Evolutionary conservation across 2,329 filamentous ascomycete genomes (phyloP).

Genomic region (Talaromyces sp.): DNA sequence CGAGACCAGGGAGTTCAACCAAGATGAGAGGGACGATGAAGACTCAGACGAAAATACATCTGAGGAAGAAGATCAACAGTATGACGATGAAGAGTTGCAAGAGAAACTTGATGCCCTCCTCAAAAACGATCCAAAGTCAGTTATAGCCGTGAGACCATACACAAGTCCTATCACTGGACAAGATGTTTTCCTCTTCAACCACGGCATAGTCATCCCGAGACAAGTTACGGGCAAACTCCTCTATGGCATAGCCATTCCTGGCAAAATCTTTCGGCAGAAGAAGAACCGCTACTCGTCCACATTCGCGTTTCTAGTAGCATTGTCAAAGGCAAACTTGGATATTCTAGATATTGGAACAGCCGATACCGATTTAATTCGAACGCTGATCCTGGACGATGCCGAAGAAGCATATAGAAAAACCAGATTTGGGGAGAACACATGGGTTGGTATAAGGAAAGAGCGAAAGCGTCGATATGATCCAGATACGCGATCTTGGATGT

Average conservation of each 20-base stretch:
- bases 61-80: background rate
- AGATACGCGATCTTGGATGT: conserved; percentile 1
- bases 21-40: background rate
- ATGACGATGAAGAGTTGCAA: background rate
- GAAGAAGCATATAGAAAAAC: background rate
- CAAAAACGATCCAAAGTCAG: background rate
- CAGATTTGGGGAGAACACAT: background rate
- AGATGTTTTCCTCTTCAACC: conserved; percentile 1
- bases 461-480: conserved; percentile 6
- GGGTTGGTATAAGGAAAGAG: background rate
- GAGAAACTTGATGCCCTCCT: background rate
- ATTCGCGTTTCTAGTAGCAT: background rate
- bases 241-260: background rate
- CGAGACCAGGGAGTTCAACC: background rate
- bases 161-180: background rate
- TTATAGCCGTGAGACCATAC: background rate
- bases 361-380: background rate
- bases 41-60: background rate
- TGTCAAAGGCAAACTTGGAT: background rate
- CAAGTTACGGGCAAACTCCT: background rate
- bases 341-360: background rate
- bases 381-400: conserved; percentile 3
- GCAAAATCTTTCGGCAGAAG: conserved; percentile 1
- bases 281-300: conserved; percentile 1
- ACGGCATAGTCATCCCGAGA: background rate